phyloP scores from a whole-genome alignment of 768 basidiomycete genomes.

The Lentinula detonsa region DNA sequence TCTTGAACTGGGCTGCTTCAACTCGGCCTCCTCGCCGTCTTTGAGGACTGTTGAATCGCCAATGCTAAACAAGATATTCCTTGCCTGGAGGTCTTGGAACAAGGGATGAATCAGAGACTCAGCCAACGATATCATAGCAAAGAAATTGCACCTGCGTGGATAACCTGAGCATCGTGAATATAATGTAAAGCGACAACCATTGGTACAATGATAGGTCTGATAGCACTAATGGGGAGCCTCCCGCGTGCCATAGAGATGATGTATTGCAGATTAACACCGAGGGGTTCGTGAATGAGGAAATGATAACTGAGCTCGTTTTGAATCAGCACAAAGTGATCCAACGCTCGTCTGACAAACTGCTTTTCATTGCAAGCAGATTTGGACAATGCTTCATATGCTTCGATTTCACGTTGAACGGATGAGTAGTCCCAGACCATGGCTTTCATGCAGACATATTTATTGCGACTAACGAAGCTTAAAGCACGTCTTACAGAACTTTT shows the following conservation, averaged over 20 bases:
- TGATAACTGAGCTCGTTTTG: not conserved
- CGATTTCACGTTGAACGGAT: not conserved
- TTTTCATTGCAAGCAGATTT: not conserved
- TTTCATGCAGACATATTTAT: conserved; percentile 7
- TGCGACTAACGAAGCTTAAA: not conserved
- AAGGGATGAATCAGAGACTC: too few relatives aligned
- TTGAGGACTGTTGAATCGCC: not conserved
- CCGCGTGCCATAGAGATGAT: not conserved
- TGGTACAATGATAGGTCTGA: not conserved
- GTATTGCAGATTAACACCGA: not conserved
- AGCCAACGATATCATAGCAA: too few relatives aligned
- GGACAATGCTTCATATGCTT: not conserved
- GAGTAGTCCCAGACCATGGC: not conserved
- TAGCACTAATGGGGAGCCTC: not conserved
- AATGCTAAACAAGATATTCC: not conserved
- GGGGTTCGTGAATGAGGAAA: not conserved
- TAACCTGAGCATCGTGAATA: too few relatives aligned
- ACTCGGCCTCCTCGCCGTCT: conserved; percentile 2
- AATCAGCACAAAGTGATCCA: not conserved
- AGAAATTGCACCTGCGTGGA: too few relatives aligned
- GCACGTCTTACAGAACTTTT: not conserved
- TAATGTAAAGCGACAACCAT: too few relatives aligned
- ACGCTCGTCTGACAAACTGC: not conserved
- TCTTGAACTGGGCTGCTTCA: not conserved
- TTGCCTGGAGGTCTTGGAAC: not conserved